Base-by-base conservation (phyloP, 2,329 filamentous ascomycete genomes). In the Aspergillus pseudoviridinutans region DNA sequence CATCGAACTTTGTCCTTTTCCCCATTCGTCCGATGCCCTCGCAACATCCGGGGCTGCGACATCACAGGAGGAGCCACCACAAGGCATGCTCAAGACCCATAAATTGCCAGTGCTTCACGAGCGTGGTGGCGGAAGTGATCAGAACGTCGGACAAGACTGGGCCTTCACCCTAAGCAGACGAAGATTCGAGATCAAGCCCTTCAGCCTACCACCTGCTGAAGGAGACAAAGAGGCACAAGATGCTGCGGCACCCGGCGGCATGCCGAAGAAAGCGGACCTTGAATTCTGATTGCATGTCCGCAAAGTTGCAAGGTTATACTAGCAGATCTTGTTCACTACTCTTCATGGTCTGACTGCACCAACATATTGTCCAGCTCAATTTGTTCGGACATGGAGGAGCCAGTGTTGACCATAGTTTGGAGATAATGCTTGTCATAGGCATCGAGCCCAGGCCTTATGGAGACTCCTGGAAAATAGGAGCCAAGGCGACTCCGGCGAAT, bases 91-190 rank as follows among this genome's bases (percentile, higher is more conserved):
- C 20, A 89, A 87, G 60, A 84, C 95, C 0, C 91, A 96, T 72
- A 87, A 87, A 54, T 75, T 97, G 38, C 93, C 94, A 0, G 80
- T 96, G 0, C 87, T 91, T 63, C 90, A 95, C 58, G 93, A 97
- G 71, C 91, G 90, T 64, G 93, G 94, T 1, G 92, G 92, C 2
- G 91, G 91, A 14, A 87, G 86, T 9, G 82, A 84, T 42, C 84
- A 84, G 57, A 86, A 86, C 61, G 82, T 88, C 54, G 87, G 90
- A 25, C 90, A 96, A 68, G 92, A 97, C 74, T 83, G 96, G 74
- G 92, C 92, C 4, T 99, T 99, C 73, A 92, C 87, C 59, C 77
- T 99, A 53, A 96, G 91, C 72, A 82, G 91, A 66, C 87, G 84
- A 66, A 92, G 91, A 53, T 86, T 99, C 64, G 84, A 91, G 42